Evolutionary conservation across 345 rosid species (phyloP).

Genomic region (Murraya paniculata): DNA sequence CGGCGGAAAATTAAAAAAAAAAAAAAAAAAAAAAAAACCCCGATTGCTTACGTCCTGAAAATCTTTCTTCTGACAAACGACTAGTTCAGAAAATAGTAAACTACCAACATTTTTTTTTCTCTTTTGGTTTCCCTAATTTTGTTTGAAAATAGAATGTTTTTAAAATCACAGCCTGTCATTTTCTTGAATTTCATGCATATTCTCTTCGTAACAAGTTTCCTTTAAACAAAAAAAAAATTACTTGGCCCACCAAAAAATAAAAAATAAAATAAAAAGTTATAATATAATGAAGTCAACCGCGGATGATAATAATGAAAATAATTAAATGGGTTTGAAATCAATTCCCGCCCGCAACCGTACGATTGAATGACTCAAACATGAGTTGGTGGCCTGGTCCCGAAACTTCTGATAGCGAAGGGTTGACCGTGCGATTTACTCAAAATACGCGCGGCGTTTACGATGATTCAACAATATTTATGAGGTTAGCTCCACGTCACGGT

Average conservation of each 20-base stretch:
- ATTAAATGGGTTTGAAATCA: not conserved
- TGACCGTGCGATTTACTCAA: not conserved
- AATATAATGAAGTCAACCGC: not conserved
- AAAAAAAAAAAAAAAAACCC: not conserved
- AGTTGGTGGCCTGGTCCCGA: not conserved
- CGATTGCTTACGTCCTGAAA: not conserved
- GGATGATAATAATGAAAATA: not conserved
- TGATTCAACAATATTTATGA: not conserved
- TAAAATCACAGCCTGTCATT: not conserved
- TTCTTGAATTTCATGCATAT: not conserved
- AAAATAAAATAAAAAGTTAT: no score
- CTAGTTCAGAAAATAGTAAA: not conserved
- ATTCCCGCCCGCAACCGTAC: not conserved
- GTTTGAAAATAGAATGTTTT: no score
- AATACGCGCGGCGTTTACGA: not conserved
- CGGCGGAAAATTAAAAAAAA: no score
- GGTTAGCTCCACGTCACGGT: not conserved
- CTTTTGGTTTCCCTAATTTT: not conserved
- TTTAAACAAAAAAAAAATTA: no score
- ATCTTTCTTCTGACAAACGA: not conserved
- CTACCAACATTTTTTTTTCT: not conserved
- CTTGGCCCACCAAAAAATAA: no score
- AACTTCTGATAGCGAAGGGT: not conserved
- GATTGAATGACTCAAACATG: conserved; percentile 2
- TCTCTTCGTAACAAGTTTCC: no score